These are phyloP conservation scores for Panaeolus cyanescens DNA, from an alignment of 768 basidiomycete genomes.

Conservation along the genomic window DNA sequence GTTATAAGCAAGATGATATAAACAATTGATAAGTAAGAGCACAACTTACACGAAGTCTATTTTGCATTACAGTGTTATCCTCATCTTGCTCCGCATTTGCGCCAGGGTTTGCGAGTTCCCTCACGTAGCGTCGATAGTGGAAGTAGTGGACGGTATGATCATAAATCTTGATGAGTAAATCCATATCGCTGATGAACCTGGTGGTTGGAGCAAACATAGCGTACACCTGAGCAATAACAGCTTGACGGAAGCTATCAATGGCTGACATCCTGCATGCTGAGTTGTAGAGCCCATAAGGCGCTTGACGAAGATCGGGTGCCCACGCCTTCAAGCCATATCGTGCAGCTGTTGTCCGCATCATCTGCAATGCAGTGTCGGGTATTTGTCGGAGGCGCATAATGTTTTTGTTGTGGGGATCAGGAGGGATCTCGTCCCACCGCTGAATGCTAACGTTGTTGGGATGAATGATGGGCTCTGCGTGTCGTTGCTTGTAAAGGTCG, in stretches of 20 bases:
- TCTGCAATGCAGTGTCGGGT: neutral
- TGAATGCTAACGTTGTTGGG: slow-evolving; percentile 1
- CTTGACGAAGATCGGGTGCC: neutral
- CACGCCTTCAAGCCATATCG: neutral
- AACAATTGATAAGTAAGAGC: neutral
- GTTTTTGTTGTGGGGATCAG: neutral
- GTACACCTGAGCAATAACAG: neutral
- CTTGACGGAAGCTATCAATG: neutral
- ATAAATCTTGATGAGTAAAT: slow-evolving; percentile 4
- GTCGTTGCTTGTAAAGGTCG: neutral
- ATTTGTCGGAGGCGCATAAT: neutral
- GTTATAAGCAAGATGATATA: neutral
- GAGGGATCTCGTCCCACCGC: neutral
- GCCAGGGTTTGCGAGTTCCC: neutral
- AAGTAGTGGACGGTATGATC: slow-evolving; percentile 3
- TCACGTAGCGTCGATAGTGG: neutral
- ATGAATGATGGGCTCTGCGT: neutral
- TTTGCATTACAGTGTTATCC: neutral
- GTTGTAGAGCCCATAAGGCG: slow-evolving; percentile 3
- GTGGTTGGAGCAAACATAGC: neutral
- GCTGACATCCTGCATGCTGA: slow-evolving; percentile 1
- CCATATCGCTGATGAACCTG: neutral
- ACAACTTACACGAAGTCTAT: neutral
- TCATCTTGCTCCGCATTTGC: neutral
- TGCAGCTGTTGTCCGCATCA: neutral